A percentile compares a stretch with the other conserved stretches of the same genome.
Evolutionary conservation across 805 yeast genomes (phyloP).

Genomic region (Cephaloascus albidus): DNA sequence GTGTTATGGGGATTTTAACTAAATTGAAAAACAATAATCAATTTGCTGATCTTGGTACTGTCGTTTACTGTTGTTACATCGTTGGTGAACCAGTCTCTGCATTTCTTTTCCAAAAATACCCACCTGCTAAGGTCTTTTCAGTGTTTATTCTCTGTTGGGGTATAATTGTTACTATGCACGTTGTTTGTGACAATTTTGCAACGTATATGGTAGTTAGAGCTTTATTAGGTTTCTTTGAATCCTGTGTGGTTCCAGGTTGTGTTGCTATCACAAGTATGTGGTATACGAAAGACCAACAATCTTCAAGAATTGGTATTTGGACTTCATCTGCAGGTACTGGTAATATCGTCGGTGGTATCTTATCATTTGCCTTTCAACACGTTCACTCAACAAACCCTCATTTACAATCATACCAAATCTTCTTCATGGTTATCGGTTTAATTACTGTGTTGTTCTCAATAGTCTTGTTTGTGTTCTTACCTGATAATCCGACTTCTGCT

Average conservation of each 20-base stretch:
- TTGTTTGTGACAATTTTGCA: slow-evolving; percentile 44
- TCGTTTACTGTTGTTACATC: slow-evolving; percentile 43
- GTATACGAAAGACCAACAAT: slow-evolving; percentile 44
- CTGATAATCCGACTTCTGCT: slow-evolving; percentile 35
- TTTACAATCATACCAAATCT: slow-evolving; percentile 52
- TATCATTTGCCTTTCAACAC: slow-evolving; percentile 46
- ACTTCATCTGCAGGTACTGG: slow-evolving; percentile 49
- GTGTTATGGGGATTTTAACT: slow-evolving; percentile 52
- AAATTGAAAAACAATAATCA: slow-evolving; percentile 35
- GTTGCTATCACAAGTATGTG: slow-evolving; percentile 55
- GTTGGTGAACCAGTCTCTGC: slow-evolving; percentile 41
- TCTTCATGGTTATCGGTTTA: slow-evolving; percentile 47
- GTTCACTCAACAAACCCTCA: slow-evolving; percentile 17
- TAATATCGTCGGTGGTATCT: slow-evolving; percentile 33
- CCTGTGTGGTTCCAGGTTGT: slow-evolving; percentile 47
- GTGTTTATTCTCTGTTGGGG: slow-evolving; percentile 46
- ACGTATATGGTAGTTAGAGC: slow-evolving; percentile 47
- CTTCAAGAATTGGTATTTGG: slow-evolving; percentile 45
- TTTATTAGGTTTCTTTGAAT: slow-evolving; percentile 44
- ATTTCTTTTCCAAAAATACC: slow-evolving; percentile 34
- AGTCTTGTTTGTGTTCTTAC: slow-evolving; percentile 30
- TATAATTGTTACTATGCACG: slow-evolving; percentile 34
- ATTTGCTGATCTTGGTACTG: slow-evolving; percentile 43
- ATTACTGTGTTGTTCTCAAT: slow-evolving; percentile 43
- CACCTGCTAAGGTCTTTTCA: slow-evolving; percentile 43